Base-by-base conservation (phyloP, 1,139 yeast species). In the Geotrichum australiense region DNA sequence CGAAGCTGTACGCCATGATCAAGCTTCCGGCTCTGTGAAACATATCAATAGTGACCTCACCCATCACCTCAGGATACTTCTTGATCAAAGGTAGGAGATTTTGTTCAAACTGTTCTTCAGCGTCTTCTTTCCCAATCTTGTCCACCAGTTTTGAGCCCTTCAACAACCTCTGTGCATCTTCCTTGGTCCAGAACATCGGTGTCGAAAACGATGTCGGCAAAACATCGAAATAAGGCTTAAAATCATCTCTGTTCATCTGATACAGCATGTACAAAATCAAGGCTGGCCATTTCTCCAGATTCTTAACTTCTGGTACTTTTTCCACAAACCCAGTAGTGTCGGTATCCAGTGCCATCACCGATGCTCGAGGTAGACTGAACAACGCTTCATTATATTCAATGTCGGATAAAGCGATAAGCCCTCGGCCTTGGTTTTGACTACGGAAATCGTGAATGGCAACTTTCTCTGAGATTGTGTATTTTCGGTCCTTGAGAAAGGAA, bases 141-240 rank as follows among this genome's bases (percentile, higher is more conserved):
- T 71, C 70, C 21, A 78, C 53, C 3, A 89, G 75, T 37, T 76
- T 69, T 0, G 96, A 84, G 0, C 97, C 97, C 37, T 67, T 53
- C 47, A 91, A 68, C 38, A 83, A 58, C 45, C 79, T 79, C 1
- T 62, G 63, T 2, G 52, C 48, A 35, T 69, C 70, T 1, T 58
- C 56, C 0, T 71, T 74, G 2, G 53, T 51, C 97, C 97, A 91
- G 55, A 78, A 86, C 76, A 87, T 82, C 45, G 89, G 72, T 37
- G 81, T 83, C 53, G 79, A 71, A 57, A 83, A 78, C 12, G 61
- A 53, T 1, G 54, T 52, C 0, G 97, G 97, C 39, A 91, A 66
- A 0, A 87, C 74, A 26, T 73, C 66, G 47, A 86, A 75, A 60
- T 91, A 91, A 1, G 77, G 71, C 43, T 56, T 58, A 94, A 96